Evolutionary conservation across 495 filamentous ascomycete genomes (phyloP), one percentile per base, ranked within the genome.

Genomic region (Paragyromitra xinjiangensis): DNA sequence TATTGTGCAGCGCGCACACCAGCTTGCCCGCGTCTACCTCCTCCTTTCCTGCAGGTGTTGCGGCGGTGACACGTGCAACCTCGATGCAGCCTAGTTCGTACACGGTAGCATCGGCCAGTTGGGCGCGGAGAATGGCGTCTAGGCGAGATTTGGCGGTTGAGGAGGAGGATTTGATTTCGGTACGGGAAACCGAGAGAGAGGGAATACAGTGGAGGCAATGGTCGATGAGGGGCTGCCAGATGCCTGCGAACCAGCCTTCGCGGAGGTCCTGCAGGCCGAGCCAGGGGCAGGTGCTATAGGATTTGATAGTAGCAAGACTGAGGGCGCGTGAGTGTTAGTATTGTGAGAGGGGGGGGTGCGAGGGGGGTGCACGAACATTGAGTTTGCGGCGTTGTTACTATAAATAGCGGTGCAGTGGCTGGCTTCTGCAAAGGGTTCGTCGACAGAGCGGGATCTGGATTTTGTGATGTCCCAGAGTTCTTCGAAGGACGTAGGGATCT

Each of bases 11-110:
- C 1, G 34, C 68, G 11, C 19, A 3, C 0, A 62, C 6, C 3
- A 70, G 29, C 22, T 70, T 70, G 0, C 5, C 40, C n/a, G 40
- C 55, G 5, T 70, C 68, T 1, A 34, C 22, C 0, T 34, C 40
- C 7, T 50, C 68, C 24, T 48, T 69, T 3, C 11, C 29, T 1
- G 51, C 37, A 3, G 39, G 34, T 1, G 22, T 44, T 4, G 50
- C 53, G 24, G 39, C 53, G 1, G 22, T 26, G 11, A 61, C 67
- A 0, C 67, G 53, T 6, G 37, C 42, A 37, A 61, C 68, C 1
- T 70, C 68, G 8, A 70, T 70, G 12, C 34, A 59, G 7, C 68
- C 68, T 0, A 70, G 55, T 1, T 70, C 68, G 12, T 70, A 61
- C 3, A 70, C 68, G 1, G 0, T n/a, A 0, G 22, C 55, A 29